Conservation (phyloP, 306 rosid genomes). For the Malus sylvestris region DNA sequence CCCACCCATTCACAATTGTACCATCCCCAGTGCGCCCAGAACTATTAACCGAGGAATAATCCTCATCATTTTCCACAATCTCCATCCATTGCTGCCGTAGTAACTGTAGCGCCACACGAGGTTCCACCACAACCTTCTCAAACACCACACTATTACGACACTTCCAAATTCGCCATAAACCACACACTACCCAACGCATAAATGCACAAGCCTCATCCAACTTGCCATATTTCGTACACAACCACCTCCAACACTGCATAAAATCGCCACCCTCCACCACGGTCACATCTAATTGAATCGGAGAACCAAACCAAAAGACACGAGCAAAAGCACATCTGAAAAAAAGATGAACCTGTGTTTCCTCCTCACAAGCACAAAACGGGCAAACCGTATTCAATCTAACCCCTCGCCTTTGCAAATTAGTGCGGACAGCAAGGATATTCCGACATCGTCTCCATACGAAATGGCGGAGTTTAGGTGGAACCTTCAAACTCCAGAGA, state of each 20-base stretch:
- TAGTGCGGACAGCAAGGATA: too few species aligned
- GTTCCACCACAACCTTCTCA: not conserved
- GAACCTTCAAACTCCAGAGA: too few species aligned
- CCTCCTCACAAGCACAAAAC: too few species aligned
- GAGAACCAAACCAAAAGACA: not conserved
- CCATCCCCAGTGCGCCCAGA: rapidly evolving
- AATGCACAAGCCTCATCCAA: rapidly evolving
- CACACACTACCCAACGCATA: not conserved
- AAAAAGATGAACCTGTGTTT: too few species aligned
- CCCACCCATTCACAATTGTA: not conserved
- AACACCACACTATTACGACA: not conserved
- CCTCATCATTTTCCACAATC: not conserved
- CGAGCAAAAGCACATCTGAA: not conserved
- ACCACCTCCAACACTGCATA: not conserved
- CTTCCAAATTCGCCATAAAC: not conserved
- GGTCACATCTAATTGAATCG: not conserved
- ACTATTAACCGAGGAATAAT: too few species aligned
- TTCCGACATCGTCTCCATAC: too few species aligned
- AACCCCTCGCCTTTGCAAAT: too few species aligned
- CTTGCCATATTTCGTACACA: too few species aligned
- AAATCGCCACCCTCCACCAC: not conserved
- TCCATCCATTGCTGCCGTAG: rapidly evolving
- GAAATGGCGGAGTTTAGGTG: too few species aligned
- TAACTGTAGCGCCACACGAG: rapidly evolving
- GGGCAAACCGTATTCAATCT: rapidly evolving